Evolutionary conservation across 805 yeast species (phyloP).

Genomic region (Candida corydali): DNA sequence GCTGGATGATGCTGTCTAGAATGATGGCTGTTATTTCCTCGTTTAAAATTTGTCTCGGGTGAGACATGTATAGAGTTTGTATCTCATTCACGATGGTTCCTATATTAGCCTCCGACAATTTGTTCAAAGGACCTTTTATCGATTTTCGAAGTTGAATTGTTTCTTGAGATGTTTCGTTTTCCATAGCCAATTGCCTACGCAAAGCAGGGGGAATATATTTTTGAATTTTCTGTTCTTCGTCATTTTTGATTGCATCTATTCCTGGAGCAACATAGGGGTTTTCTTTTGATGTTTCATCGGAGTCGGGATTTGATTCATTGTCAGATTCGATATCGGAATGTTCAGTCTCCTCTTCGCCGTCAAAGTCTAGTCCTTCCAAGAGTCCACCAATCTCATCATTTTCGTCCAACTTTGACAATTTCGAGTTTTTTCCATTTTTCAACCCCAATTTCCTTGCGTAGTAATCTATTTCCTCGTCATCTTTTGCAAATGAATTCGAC

Average conservation of each 20-base stretch:
- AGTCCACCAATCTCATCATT: conserved; percentile 5
- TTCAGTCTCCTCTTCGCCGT: conserved; percentile 15
- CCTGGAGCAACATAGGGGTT: conserved; percentile 74
- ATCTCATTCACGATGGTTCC: conserved; percentile 66
- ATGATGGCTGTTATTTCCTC: conserved; percentile 61
- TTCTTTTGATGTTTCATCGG: conserved; percentile 36
- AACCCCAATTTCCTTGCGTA: conserved; percentile 81
- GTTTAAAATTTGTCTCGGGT: conserved; percentile 79
- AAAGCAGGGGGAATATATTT: conserved; percentile 86
- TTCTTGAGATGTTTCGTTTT: conserved; percentile 35
- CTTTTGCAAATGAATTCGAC: conserved; percentile 49
- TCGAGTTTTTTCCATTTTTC: conserved; percentile 45
- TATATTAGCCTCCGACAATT: conserved; percentile 84
- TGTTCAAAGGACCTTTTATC: conserved; percentile 81
- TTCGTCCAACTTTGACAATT: conserved; percentile 37
- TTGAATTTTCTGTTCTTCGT: conserved; percentile 19
- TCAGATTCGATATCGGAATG: conserved; percentile 13
- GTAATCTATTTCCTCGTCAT: conserved; percentile 75
- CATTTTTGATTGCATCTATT: conserved; percentile 3
- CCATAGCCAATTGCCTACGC: conserved; percentile 50
- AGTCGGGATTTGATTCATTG: conserved; percentile 12
- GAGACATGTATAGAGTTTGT: conserved; percentile 53
- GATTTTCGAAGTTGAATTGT: conserved; percentile 49
- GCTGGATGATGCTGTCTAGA: conserved; percentile 58
- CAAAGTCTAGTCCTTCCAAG: conserved; percentile 7